These are phyloP conservation scores for Beauveria rudraprayagi DNA, from an alignment of 2,329 filamentous ascomycete species.

Conservation along the genomic window DNA sequence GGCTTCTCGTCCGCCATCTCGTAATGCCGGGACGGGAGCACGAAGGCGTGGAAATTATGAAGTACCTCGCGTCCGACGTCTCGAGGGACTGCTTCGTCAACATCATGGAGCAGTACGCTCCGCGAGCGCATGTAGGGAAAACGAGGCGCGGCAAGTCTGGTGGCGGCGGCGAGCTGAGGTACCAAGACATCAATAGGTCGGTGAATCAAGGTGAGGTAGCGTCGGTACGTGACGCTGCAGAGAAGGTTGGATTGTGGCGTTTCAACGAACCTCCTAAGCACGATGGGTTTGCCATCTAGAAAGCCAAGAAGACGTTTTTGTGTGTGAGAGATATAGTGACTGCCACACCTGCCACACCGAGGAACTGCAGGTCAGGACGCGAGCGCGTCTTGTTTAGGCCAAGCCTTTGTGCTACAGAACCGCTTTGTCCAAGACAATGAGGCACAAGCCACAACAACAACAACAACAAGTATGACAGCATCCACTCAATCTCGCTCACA, in stretches of 20 bases:
- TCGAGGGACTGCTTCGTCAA: constrained; percentile 72
- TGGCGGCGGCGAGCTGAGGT: constrained; percentile 42
- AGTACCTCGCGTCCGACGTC: constrained; percentile 65
- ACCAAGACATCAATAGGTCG: constrained; percentile 70
- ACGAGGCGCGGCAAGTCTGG: constrained; percentile 29
- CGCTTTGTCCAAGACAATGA: too few species aligned
- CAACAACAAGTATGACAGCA: too few species aligned
- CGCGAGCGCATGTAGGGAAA: constrained; percentile 75
- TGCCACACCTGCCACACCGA: neutral
- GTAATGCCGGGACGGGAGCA: constrained; percentile 77
- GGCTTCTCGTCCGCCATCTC: constrained; percentile 67
- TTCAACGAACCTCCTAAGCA: constrained; percentile 59
- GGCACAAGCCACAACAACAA: too few species aligned
- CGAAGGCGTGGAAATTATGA: constrained; percentile 67
- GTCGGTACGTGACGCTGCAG: constrained; percentile 57
- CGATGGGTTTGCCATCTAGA: constrained; percentile 41
- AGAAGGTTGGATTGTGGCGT: constrained; percentile 66
- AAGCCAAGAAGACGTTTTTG: neutral
- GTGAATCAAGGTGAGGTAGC: constrained; percentile 58
- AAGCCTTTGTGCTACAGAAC: too few species aligned
- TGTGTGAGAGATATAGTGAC: too few species aligned
- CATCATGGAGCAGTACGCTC: constrained; percentile 84
- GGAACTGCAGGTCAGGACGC: neutral
- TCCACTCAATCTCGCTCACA: too few species aligned
- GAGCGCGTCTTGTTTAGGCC: too few species aligned